Percentiles rank a stretch among this genome's conserved stretches.
Evolutionary conservation across 73 alveolate species (phyloP).

Genomic region (Stentor roeselii): DNA sequence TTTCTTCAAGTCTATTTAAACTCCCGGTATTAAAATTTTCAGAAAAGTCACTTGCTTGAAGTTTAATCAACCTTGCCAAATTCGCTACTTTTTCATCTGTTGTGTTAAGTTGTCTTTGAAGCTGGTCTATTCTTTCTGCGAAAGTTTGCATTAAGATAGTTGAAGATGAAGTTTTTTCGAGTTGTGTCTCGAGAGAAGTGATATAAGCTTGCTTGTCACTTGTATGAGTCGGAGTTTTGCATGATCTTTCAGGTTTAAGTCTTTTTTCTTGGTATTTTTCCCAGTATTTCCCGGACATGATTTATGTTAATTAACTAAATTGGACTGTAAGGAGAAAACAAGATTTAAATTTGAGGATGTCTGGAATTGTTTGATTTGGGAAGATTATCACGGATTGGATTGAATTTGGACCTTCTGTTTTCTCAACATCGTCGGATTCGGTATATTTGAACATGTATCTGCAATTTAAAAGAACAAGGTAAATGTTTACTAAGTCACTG

Average conservation of each 20-base stretch:
- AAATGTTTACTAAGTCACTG: no score
- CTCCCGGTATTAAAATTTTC: neutral
- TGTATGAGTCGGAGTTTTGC: neutral
- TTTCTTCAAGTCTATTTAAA: neutral
- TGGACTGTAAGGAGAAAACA: no score
- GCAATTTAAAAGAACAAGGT: no score
- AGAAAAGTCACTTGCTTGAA: neutral
- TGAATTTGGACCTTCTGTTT: no score
- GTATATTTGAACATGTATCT: no score
- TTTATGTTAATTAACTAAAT: no score
- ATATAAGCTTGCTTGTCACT: neutral
- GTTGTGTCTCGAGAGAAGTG: neutral
- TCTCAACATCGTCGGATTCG: no score
- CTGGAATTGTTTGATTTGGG: no score
- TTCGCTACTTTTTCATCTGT: neutral
- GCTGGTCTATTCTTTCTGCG: neutral
- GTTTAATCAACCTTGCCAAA: neutral
- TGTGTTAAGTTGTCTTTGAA: neutral
- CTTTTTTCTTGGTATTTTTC: neutral
- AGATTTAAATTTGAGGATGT: no score
- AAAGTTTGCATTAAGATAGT: neutral
- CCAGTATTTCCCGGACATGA: slow-evolving; percentile 7
- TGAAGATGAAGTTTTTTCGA: neutral
- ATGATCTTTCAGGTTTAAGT: neutral
- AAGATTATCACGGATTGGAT: no score